Evolutionary conservation across 768 basidiomycete genomes (phyloP), one percentile per base, ranked within the genome.

Genomic region (Mycena sanguinolenta): DNA sequence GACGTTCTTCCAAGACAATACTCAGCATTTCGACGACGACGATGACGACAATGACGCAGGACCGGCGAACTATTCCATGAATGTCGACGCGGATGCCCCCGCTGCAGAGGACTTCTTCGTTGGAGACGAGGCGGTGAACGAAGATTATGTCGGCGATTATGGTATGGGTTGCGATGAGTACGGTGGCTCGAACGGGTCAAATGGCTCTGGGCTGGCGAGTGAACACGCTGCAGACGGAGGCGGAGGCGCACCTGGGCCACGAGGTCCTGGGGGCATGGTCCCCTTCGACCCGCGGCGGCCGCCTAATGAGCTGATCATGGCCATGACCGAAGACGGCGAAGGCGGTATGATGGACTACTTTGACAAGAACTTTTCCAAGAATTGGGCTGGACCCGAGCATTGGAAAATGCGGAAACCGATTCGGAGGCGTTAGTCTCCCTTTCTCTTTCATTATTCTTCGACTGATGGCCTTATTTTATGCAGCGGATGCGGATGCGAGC

Each of bases 301-400:
- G 52, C 91, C 92, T 9, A 92, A 90, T 72, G 90, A 94, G 66
- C 84, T 97, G 32, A 88, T 96, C 58, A 88, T 98, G 87, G 94
- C 94, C 0, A 94, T 98, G 91, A 90, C 89, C 4, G 89, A 90
- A 3, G 83, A 87, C 71, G 84, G 79, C 9, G 86, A 85, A n/a
- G 85, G 83, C 4, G 90, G 86, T 3, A 88, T 86, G 65, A 89
- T 93, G 65, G 96, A 97, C 75, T 98, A 97, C 79, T 98, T 99
- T 77, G 97, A 99, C 79, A 88, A 91, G 75, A 90, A 85, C 70
- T 87, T 94, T 75, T 84, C 91, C 75, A 97, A 95, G 86, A 97
- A 97, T 74, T 99, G 98, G 98, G 98, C 98, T 4, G 98, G 98
- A 0, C 97, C 97, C 10, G 95, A 99, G 80, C 98, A 99, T 78